Percentiles rank a stretch among this genome's conserved stretches.
Evolutionary conservation across 2,329 filamentous ascomycete genomes (phyloP).

Genomic region (Sporothrix humicola): DNA sequence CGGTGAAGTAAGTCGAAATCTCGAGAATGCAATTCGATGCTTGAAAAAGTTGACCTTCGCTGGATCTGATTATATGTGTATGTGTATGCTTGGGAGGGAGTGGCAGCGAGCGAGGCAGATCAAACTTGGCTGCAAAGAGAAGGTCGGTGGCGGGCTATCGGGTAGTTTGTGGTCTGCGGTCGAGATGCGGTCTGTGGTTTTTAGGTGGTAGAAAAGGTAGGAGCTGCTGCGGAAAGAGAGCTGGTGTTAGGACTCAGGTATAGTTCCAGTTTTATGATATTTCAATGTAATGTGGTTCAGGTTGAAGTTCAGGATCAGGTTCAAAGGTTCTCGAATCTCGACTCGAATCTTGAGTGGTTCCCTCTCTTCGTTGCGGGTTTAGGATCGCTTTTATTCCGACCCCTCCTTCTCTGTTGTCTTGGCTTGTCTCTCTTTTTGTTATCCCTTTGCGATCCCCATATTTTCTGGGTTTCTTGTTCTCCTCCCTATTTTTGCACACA

Average conservation of each 20-base stretch:
- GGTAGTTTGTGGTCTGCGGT: conserved; percentile 25
- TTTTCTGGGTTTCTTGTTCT: conserved; percentile 7
- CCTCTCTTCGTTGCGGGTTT: conserved; percentile 29
- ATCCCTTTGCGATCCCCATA: conserved; percentile 13
- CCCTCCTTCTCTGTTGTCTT: conserved; percentile 20
- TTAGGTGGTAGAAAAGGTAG: background rate
- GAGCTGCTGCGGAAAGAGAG: conserved; percentile 23
- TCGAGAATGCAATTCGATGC: conserved; percentile 8
- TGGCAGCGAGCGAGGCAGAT: conserved; percentile 13
- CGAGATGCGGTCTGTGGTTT: background rate
- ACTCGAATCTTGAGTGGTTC: conserved; percentile 4
- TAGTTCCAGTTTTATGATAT: conserved; percentile 5
- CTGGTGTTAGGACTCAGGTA: conserved; percentile 29
- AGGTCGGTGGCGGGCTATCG: conserved; percentile 14
- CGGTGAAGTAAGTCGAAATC: background rate
- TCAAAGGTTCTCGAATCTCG: background rate
- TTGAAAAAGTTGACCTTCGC: background rate
- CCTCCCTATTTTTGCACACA: background rate
- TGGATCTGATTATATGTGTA: conserved; percentile 20
- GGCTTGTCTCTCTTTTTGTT: background rate
- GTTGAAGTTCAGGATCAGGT: background rate
- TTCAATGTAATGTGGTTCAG: background rate
- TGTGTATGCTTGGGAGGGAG: background rate
- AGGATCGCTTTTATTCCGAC: conserved; percentile 24
- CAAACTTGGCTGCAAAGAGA: conserved; percentile 27